Evolutionary conservation across 768 basidiomycete genomes (phyloP).

Genomic region (Agaricus sinodeliciosus): DNA sequence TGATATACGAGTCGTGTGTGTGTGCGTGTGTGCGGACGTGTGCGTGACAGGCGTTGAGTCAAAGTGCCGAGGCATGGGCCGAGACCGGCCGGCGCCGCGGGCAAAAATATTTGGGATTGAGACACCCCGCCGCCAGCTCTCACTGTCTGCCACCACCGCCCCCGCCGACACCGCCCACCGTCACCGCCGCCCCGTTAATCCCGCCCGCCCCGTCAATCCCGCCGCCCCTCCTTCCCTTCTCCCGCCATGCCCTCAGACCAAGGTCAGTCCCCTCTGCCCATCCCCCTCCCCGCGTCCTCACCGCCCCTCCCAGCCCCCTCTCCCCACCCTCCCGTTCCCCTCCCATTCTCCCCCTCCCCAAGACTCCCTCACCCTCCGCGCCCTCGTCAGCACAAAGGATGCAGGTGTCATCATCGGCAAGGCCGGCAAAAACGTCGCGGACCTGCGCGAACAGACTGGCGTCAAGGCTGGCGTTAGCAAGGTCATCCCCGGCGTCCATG

Average conservation of each 20-base stretch:
- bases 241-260: constrained; percentile 62
- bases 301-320: constrained; percentile 24
- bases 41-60: constrained; percentile 7
- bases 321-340: constrained; percentile 65
- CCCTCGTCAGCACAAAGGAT: constrained; percentile 95
- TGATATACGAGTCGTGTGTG: constrained; percentile 19
- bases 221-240: constrained; percentile 24
- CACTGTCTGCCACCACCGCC: background rate
- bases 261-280: constrained; percentile 30
- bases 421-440: constrained; percentile 95
- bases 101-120: background rate
- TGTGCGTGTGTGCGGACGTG: background rate
- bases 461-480: constrained; percentile 99
- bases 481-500: constrained; percentile 95
- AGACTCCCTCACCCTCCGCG: constrained; percentile 83
- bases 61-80: constrained; percentile 19
- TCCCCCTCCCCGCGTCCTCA: constrained; percentile 10
- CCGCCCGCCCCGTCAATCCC: constrained; percentile 21
- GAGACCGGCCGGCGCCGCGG: constrained; percentile 16
- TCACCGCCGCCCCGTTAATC: constrained; percentile 16
- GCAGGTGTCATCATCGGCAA: constrained; percentile 97
- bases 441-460: constrained; percentile 89
- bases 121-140: background rate
- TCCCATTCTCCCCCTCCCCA: constrained; percentile 66
- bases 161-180: constrained; percentile 18